These are phyloP conservation scores for Annulohypoxylon nitens DNA, from an alignment of 495 filamentous ascomycete genomes.

Conservation along the genomic window DNA sequence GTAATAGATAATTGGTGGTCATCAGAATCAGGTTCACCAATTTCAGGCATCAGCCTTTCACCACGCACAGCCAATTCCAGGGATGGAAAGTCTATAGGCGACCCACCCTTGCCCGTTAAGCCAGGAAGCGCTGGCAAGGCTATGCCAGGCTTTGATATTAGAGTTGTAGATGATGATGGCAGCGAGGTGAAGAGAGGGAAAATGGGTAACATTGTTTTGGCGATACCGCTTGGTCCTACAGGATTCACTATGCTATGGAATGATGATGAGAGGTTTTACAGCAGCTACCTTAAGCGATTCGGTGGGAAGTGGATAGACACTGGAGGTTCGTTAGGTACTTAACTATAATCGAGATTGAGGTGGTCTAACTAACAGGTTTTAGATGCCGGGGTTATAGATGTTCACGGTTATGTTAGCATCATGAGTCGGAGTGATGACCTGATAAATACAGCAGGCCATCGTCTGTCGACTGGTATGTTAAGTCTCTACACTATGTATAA, in stretches of 20 bases:
- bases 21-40: slow-evolving; percentile 90
- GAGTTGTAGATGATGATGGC: slow-evolving; percentile 84
- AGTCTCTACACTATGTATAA: background rate
- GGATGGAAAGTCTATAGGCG: slow-evolving; percentile 43
- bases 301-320: slow-evolving; percentile 86
- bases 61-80: slow-evolving; percentile 64
- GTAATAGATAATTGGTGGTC: slow-evolving; percentile 98
- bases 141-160: slow-evolving; percentile 90
- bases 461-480: slow-evolving; percentile 84
- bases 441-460: slow-evolving; percentile 94
- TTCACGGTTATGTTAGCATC: slow-evolving; percentile 84
- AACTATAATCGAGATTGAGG: background rate
- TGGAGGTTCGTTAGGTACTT: slow-evolving; percentile 58
- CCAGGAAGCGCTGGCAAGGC: slow-evolving; percentile 90
- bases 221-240: slow-evolving; percentile 83
- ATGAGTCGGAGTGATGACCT: slow-evolving; percentile 92
- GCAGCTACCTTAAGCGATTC: slow-evolving; percentile 84
- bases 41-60: slow-evolving; percentile 81
- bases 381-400: slow-evolving; percentile 88
- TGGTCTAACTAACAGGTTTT: slow-evolving; percentile 26
- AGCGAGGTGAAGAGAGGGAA: slow-evolving; percentile 71
- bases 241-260: slow-evolving; percentile 87
- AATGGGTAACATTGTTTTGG: slow-evolving; percentile 96
- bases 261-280: slow-evolving; percentile 86
- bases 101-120: slow-evolving; percentile 66